Percentiles rank a stretch among this genome's conserved stretches.
phyloP scores from a whole-genome alignment of 371 early-diverging fungal genomes.

The Sporodiniella umbellata region DNA sequence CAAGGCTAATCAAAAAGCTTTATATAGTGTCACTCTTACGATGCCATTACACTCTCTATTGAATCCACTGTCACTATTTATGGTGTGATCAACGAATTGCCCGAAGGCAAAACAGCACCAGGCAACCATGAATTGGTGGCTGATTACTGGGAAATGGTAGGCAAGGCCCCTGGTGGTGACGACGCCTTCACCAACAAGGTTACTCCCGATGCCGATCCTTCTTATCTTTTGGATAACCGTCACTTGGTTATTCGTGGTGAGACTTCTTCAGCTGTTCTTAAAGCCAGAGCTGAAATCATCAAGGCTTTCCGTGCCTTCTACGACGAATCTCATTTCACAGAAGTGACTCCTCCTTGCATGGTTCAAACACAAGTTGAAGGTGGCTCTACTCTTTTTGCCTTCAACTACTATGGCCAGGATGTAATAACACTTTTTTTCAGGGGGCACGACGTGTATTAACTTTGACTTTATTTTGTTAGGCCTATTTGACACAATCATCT shows the following conservation, averaged over 20 bases:
- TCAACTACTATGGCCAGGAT: slow-evolving; percentile 97
- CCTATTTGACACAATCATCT: slow-evolving; percentile 99
- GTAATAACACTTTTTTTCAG: too few relatives aligned
- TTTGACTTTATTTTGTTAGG: slow-evolving; percentile 39
- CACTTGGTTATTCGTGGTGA: slow-evolving; percentile 98
- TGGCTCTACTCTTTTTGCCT: slow-evolving; percentile 95
- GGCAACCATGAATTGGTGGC: slow-evolving; percentile 93
- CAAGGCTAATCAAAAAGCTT: too few relatives aligned
- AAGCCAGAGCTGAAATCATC: slow-evolving; percentile 87
- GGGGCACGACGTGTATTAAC: too few relatives aligned
- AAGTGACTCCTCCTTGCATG: slow-evolving; percentile 99
- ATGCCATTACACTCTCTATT: slow-evolving; percentile 88
- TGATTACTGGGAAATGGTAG: slow-evolving; percentile 95
- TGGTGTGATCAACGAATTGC: slow-evolving; percentile 85
- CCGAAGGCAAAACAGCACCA: slow-evolving; percentile 95
- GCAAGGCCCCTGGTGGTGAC: slow-evolving; percentile 93
- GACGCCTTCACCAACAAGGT: slow-evolving; percentile 92
- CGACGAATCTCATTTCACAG: slow-evolving; percentile 76
- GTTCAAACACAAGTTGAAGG: slow-evolving; percentile 99
- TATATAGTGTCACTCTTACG: slow-evolving; percentile 87
- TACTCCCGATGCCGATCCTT: slow-evolving; percentile 87
- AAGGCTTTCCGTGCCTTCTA: slow-evolving; percentile 96
- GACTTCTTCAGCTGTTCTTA: slow-evolving; percentile 85
- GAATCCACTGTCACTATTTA: slow-evolving; percentile 91
- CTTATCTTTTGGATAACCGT: slow-evolving; percentile 89